phyloP scores from a whole-genome alignment of 2,329 filamentous ascomycete genomes.

The Apiospora malaysiana region DNA sequence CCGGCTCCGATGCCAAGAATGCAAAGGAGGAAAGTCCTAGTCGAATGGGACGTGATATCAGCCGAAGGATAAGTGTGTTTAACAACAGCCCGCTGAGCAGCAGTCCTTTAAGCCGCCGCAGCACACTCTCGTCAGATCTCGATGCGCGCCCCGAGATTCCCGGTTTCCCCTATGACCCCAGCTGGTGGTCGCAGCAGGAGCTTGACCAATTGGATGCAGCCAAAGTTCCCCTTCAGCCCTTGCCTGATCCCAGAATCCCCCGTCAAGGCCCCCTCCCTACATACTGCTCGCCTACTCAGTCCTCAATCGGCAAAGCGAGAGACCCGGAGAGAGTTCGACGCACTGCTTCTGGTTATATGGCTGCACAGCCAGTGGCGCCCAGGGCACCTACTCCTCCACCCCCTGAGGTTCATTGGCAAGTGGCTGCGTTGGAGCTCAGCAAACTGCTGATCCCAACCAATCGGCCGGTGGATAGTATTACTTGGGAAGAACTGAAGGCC shows the following conservation, averaged over 20 bases:
- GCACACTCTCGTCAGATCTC: slow-evolving; percentile 37
- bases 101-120: slow-evolving; percentile 30
- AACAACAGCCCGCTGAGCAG: slow-evolving; percentile 32
- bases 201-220: slow-evolving; percentile 73
- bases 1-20: slow-evolving; percentile 55
- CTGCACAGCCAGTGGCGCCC: slow-evolving; percentile 42
- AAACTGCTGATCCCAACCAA: slow-evolving; percentile 80
- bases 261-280: slow-evolving; percentile 67
- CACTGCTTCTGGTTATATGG: slow-evolving; percentile 62
- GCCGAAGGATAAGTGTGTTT: slow-evolving; percentile 53
- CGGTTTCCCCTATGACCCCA: slow-evolving; percentile 63
- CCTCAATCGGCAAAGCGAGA: slow-evolving; percentile 81
- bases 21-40: slow-evolving; percentile 45
- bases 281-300: slow-evolving; percentile 86
- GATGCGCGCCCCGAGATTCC: slow-evolving; percentile 38
- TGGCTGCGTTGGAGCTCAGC: slow-evolving; percentile 82
- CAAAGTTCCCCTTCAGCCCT: slow-evolving; percentile 53
- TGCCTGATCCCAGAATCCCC: slow-evolving; percentile 54
- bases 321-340: slow-evolving; percentile 70
- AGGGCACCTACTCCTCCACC: slow-evolving; percentile 69
- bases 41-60: slow-evolving; percentile 65
- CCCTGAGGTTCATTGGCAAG: slow-evolving; percentile 84
- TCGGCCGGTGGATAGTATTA: slow-evolving; percentile 77
- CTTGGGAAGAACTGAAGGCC: slow-evolving; percentile 77
- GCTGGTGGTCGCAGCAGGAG: slow-evolving; percentile 72